Evolutionary conservation across 352 stramenopile genomes (phyloP).

Genomic region (Pythium scleroteichum): DNA sequence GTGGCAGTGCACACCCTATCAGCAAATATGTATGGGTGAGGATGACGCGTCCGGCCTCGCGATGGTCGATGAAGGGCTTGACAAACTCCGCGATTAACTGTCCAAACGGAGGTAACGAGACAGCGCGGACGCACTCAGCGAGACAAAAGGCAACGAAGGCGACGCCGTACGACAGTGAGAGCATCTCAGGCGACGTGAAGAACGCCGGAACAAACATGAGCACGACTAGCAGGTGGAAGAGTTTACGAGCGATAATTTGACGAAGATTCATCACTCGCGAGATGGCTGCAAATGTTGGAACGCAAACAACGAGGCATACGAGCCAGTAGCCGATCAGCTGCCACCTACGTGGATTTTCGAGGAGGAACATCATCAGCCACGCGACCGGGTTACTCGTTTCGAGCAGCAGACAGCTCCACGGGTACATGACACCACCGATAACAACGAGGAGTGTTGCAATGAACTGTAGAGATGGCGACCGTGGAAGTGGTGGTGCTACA

Average conservation of each 20-base stretch:
- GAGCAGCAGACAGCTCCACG: constrained; percentile 70
- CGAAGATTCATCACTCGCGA: constrained; percentile 39
- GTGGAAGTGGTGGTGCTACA: constrained; percentile 37
- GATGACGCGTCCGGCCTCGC: constrained; percentile 65
- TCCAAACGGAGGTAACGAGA: constrained; percentile 62
- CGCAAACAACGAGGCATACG: constrained; percentile 44
- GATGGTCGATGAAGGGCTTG: constrained; percentile 72
- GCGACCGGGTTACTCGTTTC: constrained; percentile 54
- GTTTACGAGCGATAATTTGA: constrained; percentile 76
- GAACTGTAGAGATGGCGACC: constrained; percentile 32
- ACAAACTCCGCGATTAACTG: constrained; percentile 58
- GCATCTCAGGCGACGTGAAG: constrained; percentile 50
- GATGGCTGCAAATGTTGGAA: constrained; percentile 56
- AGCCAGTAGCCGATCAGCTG: constrained; percentile 62
- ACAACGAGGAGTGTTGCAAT: constrained; percentile 33
- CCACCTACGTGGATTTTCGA: constrained; percentile 31
- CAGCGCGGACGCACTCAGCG: constrained; percentile 62
- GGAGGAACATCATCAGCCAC: constrained; percentile 60
- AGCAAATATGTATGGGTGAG: constrained; percentile 82
- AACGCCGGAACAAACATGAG: constrained; percentile 77
- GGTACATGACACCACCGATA: constrained; percentile 46
- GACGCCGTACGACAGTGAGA: constrained; percentile 78
- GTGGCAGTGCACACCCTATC: constrained; percentile 67
- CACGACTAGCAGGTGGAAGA: constrained; percentile 81
- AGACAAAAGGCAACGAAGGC: constrained; percentile 71